Conservation (phyloP, 352 stramenopile genomes). For the Globisporangium ultimum region DNA sequence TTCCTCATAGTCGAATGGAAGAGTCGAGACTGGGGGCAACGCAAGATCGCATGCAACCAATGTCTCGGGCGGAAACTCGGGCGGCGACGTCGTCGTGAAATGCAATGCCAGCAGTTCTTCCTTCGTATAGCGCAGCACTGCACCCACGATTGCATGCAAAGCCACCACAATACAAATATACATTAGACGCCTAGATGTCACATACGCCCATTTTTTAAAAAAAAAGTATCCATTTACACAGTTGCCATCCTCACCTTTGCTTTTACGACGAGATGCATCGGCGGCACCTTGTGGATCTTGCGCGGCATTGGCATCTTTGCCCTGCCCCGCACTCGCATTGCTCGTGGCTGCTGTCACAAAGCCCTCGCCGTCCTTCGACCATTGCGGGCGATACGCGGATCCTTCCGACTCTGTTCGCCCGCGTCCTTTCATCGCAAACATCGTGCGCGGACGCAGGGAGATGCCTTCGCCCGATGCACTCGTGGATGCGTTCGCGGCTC, state of each 20-base stretch:
- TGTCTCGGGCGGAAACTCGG: constrained; percentile 58
- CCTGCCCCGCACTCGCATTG: constrained; percentile 5
- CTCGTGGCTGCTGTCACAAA: constrained; percentile 54
- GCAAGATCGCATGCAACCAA: constrained; percentile 60
- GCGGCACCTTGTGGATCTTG: constrained; percentile 17
- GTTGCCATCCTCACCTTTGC: constrained; percentile 42
- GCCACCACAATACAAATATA: background rate
- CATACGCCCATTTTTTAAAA: constrained; percentile 1
- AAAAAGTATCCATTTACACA: background rate
- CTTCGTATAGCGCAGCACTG: constrained; percentile 75
- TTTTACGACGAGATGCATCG: constrained; percentile 51
- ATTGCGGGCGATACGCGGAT: constrained; percentile 75
- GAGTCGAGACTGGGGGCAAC: constrained; percentile 61
- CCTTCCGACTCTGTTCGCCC: constrained; percentile 66
- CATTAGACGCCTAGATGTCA: background rate
- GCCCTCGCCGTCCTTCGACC: constrained; percentile 83
- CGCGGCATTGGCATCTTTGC: constrained; percentile 24
- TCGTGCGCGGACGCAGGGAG: constrained; percentile 79
- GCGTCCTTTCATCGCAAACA: constrained; percentile 87
- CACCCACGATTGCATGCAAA: background rate
- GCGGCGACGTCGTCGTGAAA: constrained; percentile 42
- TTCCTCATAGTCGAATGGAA: constrained; percentile 86
- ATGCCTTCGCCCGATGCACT: constrained; percentile 35
- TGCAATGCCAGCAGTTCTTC: constrained; percentile 80
- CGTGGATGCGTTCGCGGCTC: constrained; percentile 2